These are phyloP conservation scores for Globisporangium spinosum DNA, from an alignment of 352 stramenopile species.

Conservation along the genomic window DNA sequence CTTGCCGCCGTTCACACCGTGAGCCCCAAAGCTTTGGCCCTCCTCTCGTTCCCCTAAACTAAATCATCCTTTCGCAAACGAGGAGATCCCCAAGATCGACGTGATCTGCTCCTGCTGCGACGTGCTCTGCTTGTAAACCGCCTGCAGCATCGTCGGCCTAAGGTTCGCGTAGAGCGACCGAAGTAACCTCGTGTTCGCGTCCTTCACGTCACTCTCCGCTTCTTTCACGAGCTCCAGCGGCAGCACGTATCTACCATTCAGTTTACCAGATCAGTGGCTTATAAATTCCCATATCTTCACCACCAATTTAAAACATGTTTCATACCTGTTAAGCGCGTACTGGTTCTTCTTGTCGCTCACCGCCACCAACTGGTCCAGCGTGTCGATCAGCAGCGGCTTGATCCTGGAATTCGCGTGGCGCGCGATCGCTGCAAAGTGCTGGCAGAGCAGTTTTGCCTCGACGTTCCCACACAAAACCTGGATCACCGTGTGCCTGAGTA, in stretches of 20 bases:
- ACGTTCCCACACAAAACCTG: constrained; percentile 42
- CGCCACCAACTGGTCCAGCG: constrained; percentile 34
- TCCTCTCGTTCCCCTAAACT: neutral
- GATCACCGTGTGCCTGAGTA: constrained; percentile 37
- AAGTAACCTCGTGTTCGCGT: constrained; percentile 50
- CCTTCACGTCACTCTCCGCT: constrained; percentile 66
- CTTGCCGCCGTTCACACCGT: no score
- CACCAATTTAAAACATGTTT: neutral
- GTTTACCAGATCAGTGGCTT: neutral
- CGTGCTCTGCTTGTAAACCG: constrained; percentile 43
- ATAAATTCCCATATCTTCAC: neutral
- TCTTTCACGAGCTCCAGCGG: constrained; percentile 73
- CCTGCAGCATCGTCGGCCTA: constrained; percentile 21
- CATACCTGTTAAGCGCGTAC: constrained; percentile 44
- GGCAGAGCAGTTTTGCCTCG: constrained; percentile 50
- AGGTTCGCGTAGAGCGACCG: constrained; percentile 28
- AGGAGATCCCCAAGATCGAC: constrained; percentile 33
- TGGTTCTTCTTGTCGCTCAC: constrained; percentile 48
- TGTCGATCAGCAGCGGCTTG: constrained; percentile 57
- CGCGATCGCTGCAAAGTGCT: constrained; percentile 48
- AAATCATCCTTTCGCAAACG: constrained; percentile 5
- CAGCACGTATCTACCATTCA: constrained; percentile 46
- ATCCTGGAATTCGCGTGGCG: constrained; percentile 51
- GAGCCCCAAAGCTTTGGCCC: no score
- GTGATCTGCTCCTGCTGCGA: constrained; percentile 54